These are phyloP conservation scores for Cordyceps cateniannulata DNA, from an alignment of 2,329 filamentous ascomycete species.

Conservation along the genomic window DNA sequence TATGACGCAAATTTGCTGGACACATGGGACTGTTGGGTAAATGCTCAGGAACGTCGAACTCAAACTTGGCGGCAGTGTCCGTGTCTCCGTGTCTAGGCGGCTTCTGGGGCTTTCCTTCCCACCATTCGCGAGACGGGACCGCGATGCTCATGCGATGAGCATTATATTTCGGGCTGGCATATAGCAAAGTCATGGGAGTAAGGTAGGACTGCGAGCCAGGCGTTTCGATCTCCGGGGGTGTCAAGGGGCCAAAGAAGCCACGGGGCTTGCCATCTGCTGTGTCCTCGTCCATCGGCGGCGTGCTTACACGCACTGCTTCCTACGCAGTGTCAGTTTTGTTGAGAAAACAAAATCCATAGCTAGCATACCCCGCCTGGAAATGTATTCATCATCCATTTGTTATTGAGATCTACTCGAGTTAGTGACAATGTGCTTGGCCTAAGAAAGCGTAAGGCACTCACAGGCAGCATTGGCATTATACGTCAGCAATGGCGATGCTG, in stretches of 20 bases:
- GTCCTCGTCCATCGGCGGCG: constrained; percentile 37
- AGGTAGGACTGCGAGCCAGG: constrained; percentile 1
- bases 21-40: constrained; percentile 46
- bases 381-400: constrained; percentile 10
- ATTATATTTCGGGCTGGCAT: constrained; percentile 16
- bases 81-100: constrained; percentile 17
- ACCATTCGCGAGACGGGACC: constrained; percentile 28
- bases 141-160: constrained; percentile 19
- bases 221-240: constrained; percentile 20
- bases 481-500: constrained; percentile 22
- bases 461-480: background rate
- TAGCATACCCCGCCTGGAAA: constrained; percentile 30
- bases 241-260: constrained; percentile 38
- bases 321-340: constrained; percentile 20
- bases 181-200: constrained; percentile 4
- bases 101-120: constrained; percentile 25
- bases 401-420: constrained; percentile 15
- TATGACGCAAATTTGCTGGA: constrained; percentile 39
- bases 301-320: constrained; percentile 44
- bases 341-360: no score
- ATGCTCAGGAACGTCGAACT: constrained; percentile 46
- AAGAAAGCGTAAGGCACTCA: background rate
- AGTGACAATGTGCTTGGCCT: background rate
- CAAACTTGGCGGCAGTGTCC: constrained; percentile 26
- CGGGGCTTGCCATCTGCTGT: constrained; percentile 31